Evolutionary conservation across 2,329 filamentous ascomycete genomes (phyloP), one percentile per base, ranked within the genome.

Genomic region (Aspergillus sp.): DNA sequence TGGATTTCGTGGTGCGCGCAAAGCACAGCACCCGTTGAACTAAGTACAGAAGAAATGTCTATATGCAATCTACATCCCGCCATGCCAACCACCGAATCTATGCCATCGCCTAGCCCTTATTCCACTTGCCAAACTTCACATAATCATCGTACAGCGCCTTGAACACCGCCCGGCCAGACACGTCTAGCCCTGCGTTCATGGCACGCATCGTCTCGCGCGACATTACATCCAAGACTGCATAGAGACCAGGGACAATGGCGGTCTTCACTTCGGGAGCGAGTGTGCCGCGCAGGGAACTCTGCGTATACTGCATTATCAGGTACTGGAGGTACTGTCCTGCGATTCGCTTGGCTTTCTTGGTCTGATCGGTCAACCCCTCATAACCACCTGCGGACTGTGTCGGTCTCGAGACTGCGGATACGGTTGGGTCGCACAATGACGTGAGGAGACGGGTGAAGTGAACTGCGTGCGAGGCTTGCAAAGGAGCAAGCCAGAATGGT

Each of bases 371-470:
- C 25, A 89, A 80, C 1, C 76, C 77, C 66, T 80, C 77, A 49
- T 75, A 75, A 7, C 78, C 77, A 17, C 69, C 65, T 3, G 71
- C 69, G 5, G 67, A 61, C 25, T 73, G 71, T 7, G 67, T 67
- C 6, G 72, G 71, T 15, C 72, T 70, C 13, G 81, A 75, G 4
- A 86, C 82, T 1, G 83, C 81, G 0, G 83, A 84, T 49, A 84
- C 81, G 0, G 86, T 85, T 0, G 86, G 86, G 56, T 86, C 84
- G 75, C 84, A 86, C 54, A 88, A 80, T 0, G 84, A 82, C n/a
- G 82, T 82, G 21, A 88, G 78, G 8, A 88, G 74, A 8, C 84
- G 81, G 1, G 83, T 79, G 64, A 82, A 85, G 42, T 81, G 76
- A 1, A 77, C 72, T 2, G 82, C 82, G 59, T 83, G 82, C 17